Percentiles rank a stretch among this genome's conserved stretches.
phyloP scores from a whole-genome alignment of 2,329 filamentous ascomycete species.

The Claviceps humidiphila region DNA sequence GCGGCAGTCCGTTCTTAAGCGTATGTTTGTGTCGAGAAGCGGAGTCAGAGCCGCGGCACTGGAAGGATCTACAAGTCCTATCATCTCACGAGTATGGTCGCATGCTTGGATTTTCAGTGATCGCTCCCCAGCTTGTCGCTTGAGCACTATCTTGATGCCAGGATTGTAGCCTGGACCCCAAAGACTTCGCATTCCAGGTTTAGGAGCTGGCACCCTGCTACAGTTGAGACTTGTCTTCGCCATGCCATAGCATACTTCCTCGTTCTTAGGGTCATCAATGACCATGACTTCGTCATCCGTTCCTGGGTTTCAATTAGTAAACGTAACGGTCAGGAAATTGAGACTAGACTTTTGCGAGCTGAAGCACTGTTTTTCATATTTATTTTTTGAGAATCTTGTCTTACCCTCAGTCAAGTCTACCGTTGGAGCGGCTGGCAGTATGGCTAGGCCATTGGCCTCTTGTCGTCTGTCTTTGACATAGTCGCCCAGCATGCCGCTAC shows the following conservation, averaged over 20 bases:
- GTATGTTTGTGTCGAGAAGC: slow-evolving; percentile 54
- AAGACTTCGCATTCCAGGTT: slow-evolving; percentile 45
- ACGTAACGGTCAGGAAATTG: not conserved
- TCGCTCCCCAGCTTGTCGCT: slow-evolving; percentile 40
- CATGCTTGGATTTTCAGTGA: slow-evolving; percentile 55
- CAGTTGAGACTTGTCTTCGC: slow-evolving; percentile 57
- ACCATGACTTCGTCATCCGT: slow-evolving; percentile 45
- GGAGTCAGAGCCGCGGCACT: slow-evolving; percentile 56
- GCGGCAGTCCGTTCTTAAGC: slow-evolving; percentile 58
- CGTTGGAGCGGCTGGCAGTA: slow-evolving; percentile 24
- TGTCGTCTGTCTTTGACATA: slow-evolving; percentile 50
- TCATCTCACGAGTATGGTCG: slow-evolving; percentile 57
- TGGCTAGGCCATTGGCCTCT: slow-evolving; percentile 22
- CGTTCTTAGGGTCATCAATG: slow-evolving; percentile 45
- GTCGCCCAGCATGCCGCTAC: slow-evolving; percentile 47
- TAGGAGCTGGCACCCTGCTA: slow-evolving; percentile 54
- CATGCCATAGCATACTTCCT: slow-evolving; percentile 73
- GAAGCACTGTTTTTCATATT: not conserved
- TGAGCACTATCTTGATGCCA: slow-evolving; percentile 58
- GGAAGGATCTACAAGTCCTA: slow-evolving; percentile 61
- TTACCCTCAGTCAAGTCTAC: slow-evolving; percentile 46
- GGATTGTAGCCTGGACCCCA: slow-evolving; percentile 53
- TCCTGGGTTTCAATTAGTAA: slow-evolving; percentile 6
- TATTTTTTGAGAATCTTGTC: slow-evolving; percentile 2
- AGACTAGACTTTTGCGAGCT: not conserved